Evolutionary conservation across 78 protist genomes (phyloP).

Genomic region (Protostelium mycophagum): DNA sequence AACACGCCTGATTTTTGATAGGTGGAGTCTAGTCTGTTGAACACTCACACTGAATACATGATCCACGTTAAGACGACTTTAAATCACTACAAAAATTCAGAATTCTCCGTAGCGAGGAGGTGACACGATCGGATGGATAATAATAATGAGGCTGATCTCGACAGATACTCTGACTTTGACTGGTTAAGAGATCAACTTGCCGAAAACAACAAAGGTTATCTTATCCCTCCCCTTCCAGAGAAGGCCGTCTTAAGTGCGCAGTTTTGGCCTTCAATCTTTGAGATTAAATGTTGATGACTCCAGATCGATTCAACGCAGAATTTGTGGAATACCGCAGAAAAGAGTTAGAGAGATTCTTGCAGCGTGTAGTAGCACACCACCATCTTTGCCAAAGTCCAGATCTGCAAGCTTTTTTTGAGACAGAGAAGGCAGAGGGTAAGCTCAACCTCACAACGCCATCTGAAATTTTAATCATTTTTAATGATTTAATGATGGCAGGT

Average conservation of each 20-base stretch:
- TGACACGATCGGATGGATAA: not conserved
- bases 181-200: conserved; percentile 51
- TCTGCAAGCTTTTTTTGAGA: conserved; percentile 32
- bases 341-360: conserved; percentile 57
- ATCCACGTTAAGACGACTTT: not conserved
- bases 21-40: not conserved
- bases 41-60: not conserved
- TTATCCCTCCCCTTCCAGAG: conserved; percentile 58
- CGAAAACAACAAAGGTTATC: conserved; percentile 47
- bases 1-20: too few relatives aligned
- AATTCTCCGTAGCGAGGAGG: not conserved
- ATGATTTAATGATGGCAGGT: conserved; percentile 26
- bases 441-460: conserved; percentile 8
- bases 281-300: not conserved
- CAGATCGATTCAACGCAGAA: conserved; percentile 41
- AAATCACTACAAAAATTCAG: not conserved
- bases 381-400: conserved; percentile 33
- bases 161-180: conserved; percentile 45
- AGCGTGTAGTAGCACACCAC: conserved; percentile 35
- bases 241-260: conserved; percentile 45
- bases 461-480: not conserved
- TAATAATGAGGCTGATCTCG: not conserved
- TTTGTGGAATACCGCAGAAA: conserved; percentile 47
- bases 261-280: not conserved
- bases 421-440: conserved; percentile 29